A percentile compares a stretch with the other conserved stretches of the same genome.
These are phyloP conservation scores for Apiotrichum akiyoshidainum DNA, from an alignment of 1,284 basidiomycete genomes.

Conservation along the genomic window DNA sequence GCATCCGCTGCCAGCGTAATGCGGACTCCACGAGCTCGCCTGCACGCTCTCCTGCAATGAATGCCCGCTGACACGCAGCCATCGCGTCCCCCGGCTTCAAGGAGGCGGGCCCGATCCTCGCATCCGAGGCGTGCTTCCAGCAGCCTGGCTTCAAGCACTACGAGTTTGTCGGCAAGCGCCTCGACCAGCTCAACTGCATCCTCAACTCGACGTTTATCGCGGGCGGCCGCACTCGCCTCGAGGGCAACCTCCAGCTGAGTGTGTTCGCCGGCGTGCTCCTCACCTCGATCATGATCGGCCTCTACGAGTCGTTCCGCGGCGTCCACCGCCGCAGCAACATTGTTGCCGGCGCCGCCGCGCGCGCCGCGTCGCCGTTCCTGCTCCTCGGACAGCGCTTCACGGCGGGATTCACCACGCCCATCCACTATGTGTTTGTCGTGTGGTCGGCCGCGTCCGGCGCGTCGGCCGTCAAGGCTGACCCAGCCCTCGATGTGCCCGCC, in stretches of 20 bases:
- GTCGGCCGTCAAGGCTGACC: neutral
- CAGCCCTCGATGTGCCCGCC: neutral
- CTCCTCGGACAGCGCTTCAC: slow-evolving; percentile 13
- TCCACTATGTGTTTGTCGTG: slow-evolving; percentile 5
- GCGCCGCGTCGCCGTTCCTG: slow-evolving; percentile 5
- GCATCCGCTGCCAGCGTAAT: too few species aligned
- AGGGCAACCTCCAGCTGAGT: slow-evolving; percentile 4
- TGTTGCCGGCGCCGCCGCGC: neutral
- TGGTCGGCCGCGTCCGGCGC: neutral
- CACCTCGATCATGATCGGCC: slow-evolving; percentile 3
- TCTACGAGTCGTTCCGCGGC: slow-evolving; percentile 14
- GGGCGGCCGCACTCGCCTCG: neutral
- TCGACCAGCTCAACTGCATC: slow-evolving; percentile 14
- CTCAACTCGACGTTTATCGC: slow-evolving; percentile 12
- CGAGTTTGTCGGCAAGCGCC: neutral
- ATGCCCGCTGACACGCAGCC: neutral
- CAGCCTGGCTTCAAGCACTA: slow-evolving; percentile 8
- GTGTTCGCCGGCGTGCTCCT: slow-evolving; percentile 9
- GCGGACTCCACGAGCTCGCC: neutral
- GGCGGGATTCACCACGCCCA: slow-evolving; percentile 11
- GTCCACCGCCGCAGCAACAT: slow-evolving; percentile 3
- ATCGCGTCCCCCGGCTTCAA: neutral
- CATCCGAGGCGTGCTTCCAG: slow-evolving; percentile 4
- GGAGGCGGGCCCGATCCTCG: neutral
- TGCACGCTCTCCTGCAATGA: neutral